Conservation (phyloP, 2,329 filamentous ascomycete species). For the Ophiostoma sp. region DNA sequence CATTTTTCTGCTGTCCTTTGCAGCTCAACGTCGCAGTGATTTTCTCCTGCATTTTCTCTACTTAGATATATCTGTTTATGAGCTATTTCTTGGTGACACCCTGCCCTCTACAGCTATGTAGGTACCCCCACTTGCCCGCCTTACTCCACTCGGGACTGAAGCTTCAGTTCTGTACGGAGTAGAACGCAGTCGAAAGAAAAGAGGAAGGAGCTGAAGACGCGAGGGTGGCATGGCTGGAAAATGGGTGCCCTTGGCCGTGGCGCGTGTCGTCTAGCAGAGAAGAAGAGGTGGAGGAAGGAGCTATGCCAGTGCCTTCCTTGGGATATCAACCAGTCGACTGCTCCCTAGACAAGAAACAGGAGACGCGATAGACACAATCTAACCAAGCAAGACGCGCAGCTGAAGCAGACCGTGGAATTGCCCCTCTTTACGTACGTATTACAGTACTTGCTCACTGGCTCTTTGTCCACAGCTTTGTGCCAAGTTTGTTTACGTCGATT, state of each 20-base stretch:
- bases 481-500: neutral
- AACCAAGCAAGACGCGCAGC: neutral
- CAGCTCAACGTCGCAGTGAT: neutral
- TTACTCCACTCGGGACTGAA: neutral
- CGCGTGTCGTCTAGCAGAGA: neutral
- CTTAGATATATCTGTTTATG: neutral
- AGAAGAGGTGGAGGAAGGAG: neutral
- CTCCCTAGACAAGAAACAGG: neutral
- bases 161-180: neutral
- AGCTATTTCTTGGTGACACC: neutral
- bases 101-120: neutral
- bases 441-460: neutral
- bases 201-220: neutral
- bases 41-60: neutral
- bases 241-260: neutral
- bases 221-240: neutral
- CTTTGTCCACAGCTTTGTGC: neutral
- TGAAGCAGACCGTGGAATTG: neutral
- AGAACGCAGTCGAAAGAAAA: neutral
- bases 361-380: neutral
- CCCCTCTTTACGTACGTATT: neutral
- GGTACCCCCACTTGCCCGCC: neutral
- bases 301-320: neutral
- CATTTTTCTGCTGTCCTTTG: neutral
- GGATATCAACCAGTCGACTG: neutral